Percentiles rank a stretch among this genome's conserved stretches.
Conservation (phyloP, 2,329 filamentous ascomycete species). For the Epichloe aotearoae region DNA sequence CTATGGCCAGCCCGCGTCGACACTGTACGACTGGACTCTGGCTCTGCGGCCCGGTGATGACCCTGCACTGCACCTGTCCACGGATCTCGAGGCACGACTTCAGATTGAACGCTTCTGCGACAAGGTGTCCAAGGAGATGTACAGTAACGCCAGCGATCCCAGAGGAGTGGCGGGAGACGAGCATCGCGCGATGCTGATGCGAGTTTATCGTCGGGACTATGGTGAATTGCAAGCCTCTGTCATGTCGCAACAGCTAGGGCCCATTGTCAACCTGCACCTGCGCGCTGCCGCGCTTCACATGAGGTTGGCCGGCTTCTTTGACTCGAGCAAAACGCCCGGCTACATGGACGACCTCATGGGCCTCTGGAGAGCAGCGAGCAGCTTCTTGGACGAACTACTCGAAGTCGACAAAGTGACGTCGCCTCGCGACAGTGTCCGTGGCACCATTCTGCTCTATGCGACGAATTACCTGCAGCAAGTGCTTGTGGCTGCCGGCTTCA, state of each 20-base stretch:
- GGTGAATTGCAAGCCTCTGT: conserved; percentile 49
- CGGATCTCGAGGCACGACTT: conserved; percentile 53
- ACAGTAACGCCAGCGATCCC: conserved; percentile 62
- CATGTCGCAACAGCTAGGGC: conserved; percentile 43
- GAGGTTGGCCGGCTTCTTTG: conserved; percentile 68
- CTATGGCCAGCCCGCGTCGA: conserved; percentile 69
- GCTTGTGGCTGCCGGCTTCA: conserved; percentile 69
- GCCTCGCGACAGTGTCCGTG: conserved; percentile 30
- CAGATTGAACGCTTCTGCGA: conserved; percentile 64
- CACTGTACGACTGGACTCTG: conserved; percentile 62
- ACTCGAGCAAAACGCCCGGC: conserved; percentile 56
- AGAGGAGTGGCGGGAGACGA: conserved; percentile 55
- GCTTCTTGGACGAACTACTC: conserved; percentile 54
- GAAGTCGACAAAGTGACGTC: conserved; percentile 37
- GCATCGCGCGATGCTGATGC: conserved; percentile 51
- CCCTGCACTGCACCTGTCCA: conserved; percentile 43
- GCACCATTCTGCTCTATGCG: conserved; percentile 49
- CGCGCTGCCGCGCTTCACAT: conserved; percentile 63
- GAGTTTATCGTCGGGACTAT: conserved; percentile 52
- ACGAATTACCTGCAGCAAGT: conserved; percentile 75
- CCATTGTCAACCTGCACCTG: conserved; percentile 51
- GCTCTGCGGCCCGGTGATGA: conserved; percentile 47
- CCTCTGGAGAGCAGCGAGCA: conserved; percentile 57
- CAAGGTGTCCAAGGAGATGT: conserved; percentile 67
- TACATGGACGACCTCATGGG: conserved; percentile 65